Percentiles rank a stretch among this genome's conserved stretches.
Evolutionary conservation across 2,329 filamentous ascomycete genomes (phyloP).

Genomic region (Orbilia javanica): DNA sequence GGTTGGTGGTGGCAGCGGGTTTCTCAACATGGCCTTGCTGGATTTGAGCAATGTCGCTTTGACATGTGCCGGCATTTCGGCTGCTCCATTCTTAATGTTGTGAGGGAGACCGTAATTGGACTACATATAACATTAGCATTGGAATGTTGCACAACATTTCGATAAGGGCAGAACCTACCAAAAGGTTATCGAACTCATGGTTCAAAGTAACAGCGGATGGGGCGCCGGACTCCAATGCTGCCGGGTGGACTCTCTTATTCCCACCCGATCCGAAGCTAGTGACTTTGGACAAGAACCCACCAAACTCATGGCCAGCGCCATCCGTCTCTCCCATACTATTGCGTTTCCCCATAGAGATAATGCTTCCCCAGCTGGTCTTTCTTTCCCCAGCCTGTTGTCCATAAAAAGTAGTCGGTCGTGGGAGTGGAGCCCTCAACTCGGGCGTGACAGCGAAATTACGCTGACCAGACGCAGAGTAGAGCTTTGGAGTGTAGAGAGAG

Average conservation of each 20-base stretch:
- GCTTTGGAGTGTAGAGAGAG: conserved; percentile 44
- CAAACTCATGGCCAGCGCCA: conserved; percentile 1
- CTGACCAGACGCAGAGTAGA: conserved; percentile 41
- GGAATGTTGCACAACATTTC: neutral
- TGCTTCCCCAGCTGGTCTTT: conserved; percentile 51
- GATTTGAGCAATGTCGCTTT: conserved; percentile 50
- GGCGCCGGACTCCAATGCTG: conserved; percentile 12
- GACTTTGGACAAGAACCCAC: conserved; percentile 30
- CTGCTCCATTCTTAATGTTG: conserved; percentile 52
- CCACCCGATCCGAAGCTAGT: conserved; percentile 23
- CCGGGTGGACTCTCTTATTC: conserved; percentile 48
- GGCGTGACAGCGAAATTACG: conserved; percentile 45
- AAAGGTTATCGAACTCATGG: conserved; percentile 39
- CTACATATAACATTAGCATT: conserved; percentile 17
- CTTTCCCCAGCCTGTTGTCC: conserved; percentile 29
- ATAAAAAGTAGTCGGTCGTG: conserved; percentile 40
- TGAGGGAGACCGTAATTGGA: conserved; percentile 41
- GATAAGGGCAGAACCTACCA: conserved; percentile 20
- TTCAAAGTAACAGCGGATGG: conserved; percentile 32
- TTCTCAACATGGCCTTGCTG: conserved; percentile 48
- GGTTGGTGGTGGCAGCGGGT: conserved; percentile 42
- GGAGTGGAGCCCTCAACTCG: conserved; percentile 25
- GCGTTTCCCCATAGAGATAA: conserved; percentile 39
- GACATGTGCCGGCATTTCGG: conserved; percentile 39
- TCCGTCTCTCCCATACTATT: conserved; percentile 36